These are phyloP conservation scores for Fusarium protoensiforme DNA, from an alignment of 2,329 filamentous ascomycete genomes.

Conservation along the genomic window DNA sequence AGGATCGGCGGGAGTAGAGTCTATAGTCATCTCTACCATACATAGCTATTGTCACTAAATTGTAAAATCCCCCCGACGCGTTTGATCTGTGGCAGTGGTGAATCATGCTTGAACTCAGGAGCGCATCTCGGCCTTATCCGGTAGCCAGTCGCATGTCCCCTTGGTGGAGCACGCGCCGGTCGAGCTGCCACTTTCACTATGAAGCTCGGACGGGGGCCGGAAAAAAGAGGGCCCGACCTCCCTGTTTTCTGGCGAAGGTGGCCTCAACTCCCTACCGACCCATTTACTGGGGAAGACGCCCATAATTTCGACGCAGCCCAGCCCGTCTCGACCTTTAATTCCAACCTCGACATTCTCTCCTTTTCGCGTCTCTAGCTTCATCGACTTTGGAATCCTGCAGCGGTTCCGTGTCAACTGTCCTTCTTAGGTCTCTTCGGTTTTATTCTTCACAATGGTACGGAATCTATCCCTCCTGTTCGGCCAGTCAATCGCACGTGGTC, in stretches of 20 bases:
- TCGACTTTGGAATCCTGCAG: slow-evolving; percentile 49
- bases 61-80: slow-evolving; percentile 40
- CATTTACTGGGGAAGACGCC: slow-evolving; percentile 38
- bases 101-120: slow-evolving; percentile 12
- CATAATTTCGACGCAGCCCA: slow-evolving; percentile 43
- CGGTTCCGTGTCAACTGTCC: slow-evolving; percentile 44
- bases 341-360: slow-evolving; percentile 33
- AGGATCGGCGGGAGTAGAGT: slow-evolving; percentile 43
- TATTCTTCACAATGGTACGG: slow-evolving; percentile 48
- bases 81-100: neutral
- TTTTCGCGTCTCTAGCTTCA: slow-evolving; percentile 34
- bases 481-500: slow-evolving; percentile 38
- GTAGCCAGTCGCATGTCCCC: slow-evolving; percentile 15
- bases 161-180: slow-evolving; percentile 21
- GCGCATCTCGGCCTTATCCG: slow-evolving; percentile 5
- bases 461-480: neutral
- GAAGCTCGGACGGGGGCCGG: slow-evolving; percentile 42
- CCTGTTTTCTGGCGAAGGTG: slow-evolving; percentile 55
- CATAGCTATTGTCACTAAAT: slow-evolving; percentile 47
- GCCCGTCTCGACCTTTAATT: slow-evolving; percentile 37
- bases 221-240: slow-evolving; percentile 47
- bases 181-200: neutral
- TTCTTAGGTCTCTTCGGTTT: slow-evolving; percentile 28
- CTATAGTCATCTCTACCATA: slow-evolving; percentile 43
- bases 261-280: slow-evolving; percentile 52